Percentiles rank a stretch among this genome's conserved stretches.
These are phyloP conservation scores for Lathyrus tuberosus DNA, from an alignment of 306 rosid genomes.

Conservation along the genomic window DNA sequence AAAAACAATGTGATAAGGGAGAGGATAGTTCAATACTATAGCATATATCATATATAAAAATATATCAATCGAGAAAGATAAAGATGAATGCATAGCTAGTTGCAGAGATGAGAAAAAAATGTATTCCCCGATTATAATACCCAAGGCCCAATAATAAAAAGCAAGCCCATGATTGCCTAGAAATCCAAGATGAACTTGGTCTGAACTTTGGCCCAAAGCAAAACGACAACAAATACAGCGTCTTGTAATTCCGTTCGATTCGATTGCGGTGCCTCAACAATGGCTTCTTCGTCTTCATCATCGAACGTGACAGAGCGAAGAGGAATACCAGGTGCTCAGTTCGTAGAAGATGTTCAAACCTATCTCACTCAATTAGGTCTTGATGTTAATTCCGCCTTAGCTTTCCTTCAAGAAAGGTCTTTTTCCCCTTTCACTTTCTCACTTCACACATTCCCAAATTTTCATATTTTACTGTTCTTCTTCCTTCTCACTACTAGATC, in stretches of 20 bases:
- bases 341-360: conserved; percentile 86
- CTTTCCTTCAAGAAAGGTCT: conserved; percentile 92
- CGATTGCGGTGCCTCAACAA: not conserved
- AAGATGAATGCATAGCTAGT: no score
- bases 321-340: conserved; percentile 95
- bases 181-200: not conserved
- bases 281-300: conserved; percentile 64
- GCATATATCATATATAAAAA: no score
- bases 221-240: conserved; percentile 34
- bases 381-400: conserved; percentile 79
- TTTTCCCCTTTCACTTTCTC: not conserved
- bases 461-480: not conserved
- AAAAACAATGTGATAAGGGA: no score
- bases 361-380: conserved; percentile 72
- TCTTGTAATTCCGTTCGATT: not conserved
- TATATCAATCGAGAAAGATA: no score
- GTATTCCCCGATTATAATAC: no score
- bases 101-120: no score
- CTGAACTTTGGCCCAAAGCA: not conserved
- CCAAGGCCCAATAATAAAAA: no score
- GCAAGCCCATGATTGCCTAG: no score
- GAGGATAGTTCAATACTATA: no score
- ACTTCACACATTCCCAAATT: not conserved
- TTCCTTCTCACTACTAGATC: conserved; percentile 5
- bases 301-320: conserved; percentile 67